Evolutionary conservation across 352 stramenopile species (phyloP).

Genomic region (Thraustotheca clavata): DNA sequence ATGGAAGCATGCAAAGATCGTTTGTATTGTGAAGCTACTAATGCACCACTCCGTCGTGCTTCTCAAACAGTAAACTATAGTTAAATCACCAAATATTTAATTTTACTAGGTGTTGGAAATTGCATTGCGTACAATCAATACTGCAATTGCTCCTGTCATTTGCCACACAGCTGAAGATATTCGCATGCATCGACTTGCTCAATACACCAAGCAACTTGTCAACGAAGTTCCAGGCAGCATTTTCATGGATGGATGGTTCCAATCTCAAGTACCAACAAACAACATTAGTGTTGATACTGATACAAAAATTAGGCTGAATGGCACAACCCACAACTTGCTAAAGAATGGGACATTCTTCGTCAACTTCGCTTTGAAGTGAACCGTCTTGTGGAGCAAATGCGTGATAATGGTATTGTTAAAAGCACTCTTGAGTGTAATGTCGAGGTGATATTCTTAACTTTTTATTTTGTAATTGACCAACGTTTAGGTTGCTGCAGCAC

Average conservation of each 20-base stretch:
- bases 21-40: constrained; percentile 90
- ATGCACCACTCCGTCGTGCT: constrained; percentile 67
- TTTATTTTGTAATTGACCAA: constrained; percentile 44
- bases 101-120: constrained; percentile 39
- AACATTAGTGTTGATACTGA: constrained; percentile 53
- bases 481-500: constrained; percentile 28
- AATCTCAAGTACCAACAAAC: constrained; percentile 28
- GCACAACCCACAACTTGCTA: constrained; percentile 40
- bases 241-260: constrained; percentile 55
- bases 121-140: constrained; percentile 51
- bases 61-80: constrained; percentile 73
- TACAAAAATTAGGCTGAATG: constrained; percentile 34
- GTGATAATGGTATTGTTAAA: constrained; percentile 38
- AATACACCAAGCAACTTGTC: constrained; percentile 35
- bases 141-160: constrained; percentile 82
- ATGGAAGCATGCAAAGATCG: constrained; percentile 96
- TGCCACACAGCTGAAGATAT: constrained; percentile 97
- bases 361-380: constrained; percentile 80
- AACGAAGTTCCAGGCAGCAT: constrained; percentile 58
- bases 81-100: background rate
- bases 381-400: constrained; percentile 64
- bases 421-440: constrained; percentile 76
- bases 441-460: constrained; percentile 57
- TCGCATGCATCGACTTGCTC: constrained; percentile 75
- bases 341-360: constrained; percentile 84